Evolutionary conservation across 2,329 filamentous ascomycete genomes (phyloP), one percentile per base, ranked within the genome.

Genomic region (Sporothrix globosa): DNA sequence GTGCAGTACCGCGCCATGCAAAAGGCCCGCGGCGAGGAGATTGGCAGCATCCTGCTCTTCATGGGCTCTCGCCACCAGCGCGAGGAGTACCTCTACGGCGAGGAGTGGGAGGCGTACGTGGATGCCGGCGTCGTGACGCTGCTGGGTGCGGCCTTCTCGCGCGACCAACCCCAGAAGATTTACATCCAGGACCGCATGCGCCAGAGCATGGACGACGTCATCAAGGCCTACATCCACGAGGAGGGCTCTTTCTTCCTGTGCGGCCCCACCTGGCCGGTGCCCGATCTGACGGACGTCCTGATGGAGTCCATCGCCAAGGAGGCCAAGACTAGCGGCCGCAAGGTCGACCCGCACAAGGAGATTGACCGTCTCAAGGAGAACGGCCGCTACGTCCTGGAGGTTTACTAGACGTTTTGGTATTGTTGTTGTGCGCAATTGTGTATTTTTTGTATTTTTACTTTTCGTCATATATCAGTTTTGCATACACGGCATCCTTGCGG

Each of bases 161-260:
- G 96, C 79, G 96, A 99, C 79, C 96, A 99, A 86, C 91, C 92
- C 19, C 87, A 97, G 84, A 99, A 99, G 89, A 97, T 99, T 74
- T 99, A 99, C 82, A 99, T 99, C 78, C 96, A 99, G 84, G 96
- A 99, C 80, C 89, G 94, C 75, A 99, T 99, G 96, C 87, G 96
- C 71, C 87, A 98, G 86, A 93, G 91, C 0, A 82, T 98, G 72
- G 82, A 84, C 58, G 90, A 96, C 73, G 96, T 99, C 74, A 86
- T 93, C 71, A 84, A 93, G 81, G 91, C 93, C 0, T 98, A 98
- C 80, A 88, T 97, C 74, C 84, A 90, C 77, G 88, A 97, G 75
- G 91, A 96, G 76, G 96, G 96, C 70, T 90, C 91, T 46, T 99
- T 99, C 83, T 99, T 99, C 82, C 90, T 99, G 21, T 99, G 96